Base-by-base conservation (phyloP, 2,329 filamentous ascomycete genomes). In the Alternaria rosae region DNA sequence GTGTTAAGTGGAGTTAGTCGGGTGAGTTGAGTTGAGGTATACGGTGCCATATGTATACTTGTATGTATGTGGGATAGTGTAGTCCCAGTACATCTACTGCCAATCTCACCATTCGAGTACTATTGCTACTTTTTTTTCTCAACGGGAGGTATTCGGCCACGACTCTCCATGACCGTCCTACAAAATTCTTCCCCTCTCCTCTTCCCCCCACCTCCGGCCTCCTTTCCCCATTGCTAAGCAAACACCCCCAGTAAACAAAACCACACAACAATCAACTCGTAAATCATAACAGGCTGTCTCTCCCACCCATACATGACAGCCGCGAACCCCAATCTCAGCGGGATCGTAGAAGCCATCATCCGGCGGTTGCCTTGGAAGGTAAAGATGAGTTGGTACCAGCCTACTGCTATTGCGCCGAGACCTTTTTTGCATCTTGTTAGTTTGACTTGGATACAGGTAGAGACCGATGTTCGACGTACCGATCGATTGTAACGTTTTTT, bases 1-100 rank as follows among this genome's bases (percentile, higher is more conserved):
- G n/a, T 28, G 66, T 75, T 1, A 72, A 75, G 61, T 76, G 72
- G 73, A 70, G n/a, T n/a, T n/a, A n/a, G n/a, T n/a, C n/a, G n/a
- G n/a, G n/a, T n/a, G n/a, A n/a, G n/a, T n/a, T n/a, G n/a, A n/a
- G 61, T 45, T 70, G 21, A 54, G 17, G 9, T 3, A 9, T 26
- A 11, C 11, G 25, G n/a, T 44, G 7, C 12, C n/a, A 17, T 44
- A 23, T 20, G n/a, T n/a, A n/a, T n/a, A n/a, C n/a, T n/a, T n/a
- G n/a, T n/a, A n/a, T n/a, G n/a, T n/a, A n/a, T n/a, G n/a, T n/a
- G n/a, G n/a, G n/a, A n/a, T n/a, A n/a, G n/a, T n/a, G n/a, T n/a
- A n/a, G n/a, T n/a, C n/a, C n/a, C n/a, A n/a, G n/a, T n/a, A n/a
- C n/a, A n/a, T n/a, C n/a, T n/a, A n/a, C n/a, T n/a, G n/a, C n/a